Evolutionary conservation across 2,329 filamentous ascomycete genomes (phyloP), one percentile per base, ranked within the genome.

Genomic region (Botrytis galanthina): DNA sequence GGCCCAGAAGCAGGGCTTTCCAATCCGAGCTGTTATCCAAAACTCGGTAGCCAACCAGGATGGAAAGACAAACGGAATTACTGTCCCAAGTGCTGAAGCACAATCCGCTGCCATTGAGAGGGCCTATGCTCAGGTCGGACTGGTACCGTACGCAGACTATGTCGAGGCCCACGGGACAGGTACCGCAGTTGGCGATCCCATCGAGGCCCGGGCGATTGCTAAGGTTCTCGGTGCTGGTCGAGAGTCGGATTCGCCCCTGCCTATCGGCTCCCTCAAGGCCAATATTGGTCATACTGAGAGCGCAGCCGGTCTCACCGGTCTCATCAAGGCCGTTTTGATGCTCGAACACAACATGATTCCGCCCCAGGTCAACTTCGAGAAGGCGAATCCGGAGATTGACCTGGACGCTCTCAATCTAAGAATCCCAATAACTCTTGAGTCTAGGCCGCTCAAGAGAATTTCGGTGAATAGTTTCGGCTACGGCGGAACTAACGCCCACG

Each of bases 1-100:
- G 78, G 90, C 90, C 0, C 76, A 91, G 9, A 81, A 82, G 14
- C 87, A 89, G 76, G 87, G 87, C 35, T 88, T 91, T 78, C 85
- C 85, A 0, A 87, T 89, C 73, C 84, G 87, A 5, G 86, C 84
- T 20, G 83, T 90, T 32, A 86, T 90, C 72, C 83, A 87, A n/a
- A 85, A 83, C 7, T 87, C 84, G 0, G 82, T 82, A 0, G 82
- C 86, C 59, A 89, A 89, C 35, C 51, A 54, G 26, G 51, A 54
- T 54, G 26, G 51, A 26, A 54, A 54, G 14, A 54, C 51, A 26
- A n/a, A 26, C 6, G 51, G 51, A 54, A n/a, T 54, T n/a, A 54
- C 26, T 54, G 26, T 54, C 12, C 51, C 51, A n/a, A 54, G 51
- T 29, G 26, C 51, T n/a, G 51, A 54, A n/a, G 51, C 51, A 4